Evolutionary conservation across 805 yeast species (phyloP).

Genomic region (Naumovozyma dairenensis): DNA sequence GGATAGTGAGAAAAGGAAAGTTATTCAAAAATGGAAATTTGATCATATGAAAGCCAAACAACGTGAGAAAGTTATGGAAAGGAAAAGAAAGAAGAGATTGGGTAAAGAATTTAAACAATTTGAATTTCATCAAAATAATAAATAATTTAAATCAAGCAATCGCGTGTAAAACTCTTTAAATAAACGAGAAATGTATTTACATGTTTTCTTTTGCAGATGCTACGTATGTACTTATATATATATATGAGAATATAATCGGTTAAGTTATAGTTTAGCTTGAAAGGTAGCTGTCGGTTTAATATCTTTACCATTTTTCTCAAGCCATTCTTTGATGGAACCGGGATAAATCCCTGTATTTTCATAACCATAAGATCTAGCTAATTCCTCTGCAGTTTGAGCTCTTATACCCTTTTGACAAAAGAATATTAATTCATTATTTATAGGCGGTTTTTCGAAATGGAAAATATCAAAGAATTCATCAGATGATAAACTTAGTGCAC

Average conservation of each 20-base stretch:
- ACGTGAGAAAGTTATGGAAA: conserved; percentile 73
- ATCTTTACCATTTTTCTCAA: conserved; percentile 21
- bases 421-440: conserved; percentile 66
- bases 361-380: conserved; percentile 87
- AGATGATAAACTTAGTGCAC: conserved; percentile 69
- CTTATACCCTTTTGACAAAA: conserved; percentile 92
- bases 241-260: neutral
- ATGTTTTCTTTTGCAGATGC: too few relatives aligned
- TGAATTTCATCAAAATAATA: conserved; percentile 31
- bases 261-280: neutral
- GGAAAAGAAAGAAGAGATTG: conserved; percentile 76
- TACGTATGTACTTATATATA: neutral
- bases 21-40: conserved; percentile 68
- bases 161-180: conserved; percentile 4
- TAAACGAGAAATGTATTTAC: neutral
- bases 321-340: conserved; percentile 88
- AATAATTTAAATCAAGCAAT: too few relatives aligned
- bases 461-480: conserved; percentile 76
- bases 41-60: conserved; percentile 62
- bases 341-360: conserved; percentile 70
- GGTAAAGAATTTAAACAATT: conserved; percentile 65
- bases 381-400: conserved; percentile 80
- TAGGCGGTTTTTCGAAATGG: conserved; percentile 70
- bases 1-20: conserved; percentile 59
- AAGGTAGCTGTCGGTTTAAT: conserved; percentile 8